Conservation (phyloP, 257 asterid genomes). For the Capsicum pubescens region DNA sequence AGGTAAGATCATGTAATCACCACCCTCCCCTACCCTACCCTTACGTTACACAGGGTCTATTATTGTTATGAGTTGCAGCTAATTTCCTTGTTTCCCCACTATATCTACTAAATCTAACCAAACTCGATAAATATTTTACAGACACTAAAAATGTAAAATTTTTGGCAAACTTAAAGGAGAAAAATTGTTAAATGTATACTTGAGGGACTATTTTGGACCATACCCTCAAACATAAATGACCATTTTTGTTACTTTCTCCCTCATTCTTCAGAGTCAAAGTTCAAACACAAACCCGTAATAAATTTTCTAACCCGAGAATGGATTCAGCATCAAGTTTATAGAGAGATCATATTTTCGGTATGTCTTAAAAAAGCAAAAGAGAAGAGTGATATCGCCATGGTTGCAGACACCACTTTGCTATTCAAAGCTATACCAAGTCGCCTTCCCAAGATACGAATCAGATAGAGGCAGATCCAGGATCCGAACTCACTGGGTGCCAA, state of each 20-base stretch:
- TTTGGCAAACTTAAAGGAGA: background rate
- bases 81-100: background rate
- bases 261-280: no score
- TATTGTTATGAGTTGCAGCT: background rate
- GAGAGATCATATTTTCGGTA: background rate
- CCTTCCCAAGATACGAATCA: background rate
- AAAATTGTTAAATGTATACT: background rate
- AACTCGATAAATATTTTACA: background rate
- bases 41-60: background rate
- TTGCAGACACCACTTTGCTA: conserved; percentile 33
- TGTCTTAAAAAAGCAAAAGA: background rate
- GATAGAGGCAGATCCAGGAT: no score
- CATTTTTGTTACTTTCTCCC: background rate
- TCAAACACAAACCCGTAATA: background rate
- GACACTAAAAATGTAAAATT: background rate
- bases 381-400: conserved; percentile 20
- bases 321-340: background rate
- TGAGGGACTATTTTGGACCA: background rate
- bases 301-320: background rate
- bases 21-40: background rate
- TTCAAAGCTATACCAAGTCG: background rate
- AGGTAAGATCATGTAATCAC: background rate
- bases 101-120: background rate
- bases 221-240: background rate
- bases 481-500: no score